Percentiles rank a stretch among this genome's conserved stretches.
Evolutionary conservation across 192 early-diverging fungal genomes (phyloP).

Genomic region (Podila verticillata): DNA sequence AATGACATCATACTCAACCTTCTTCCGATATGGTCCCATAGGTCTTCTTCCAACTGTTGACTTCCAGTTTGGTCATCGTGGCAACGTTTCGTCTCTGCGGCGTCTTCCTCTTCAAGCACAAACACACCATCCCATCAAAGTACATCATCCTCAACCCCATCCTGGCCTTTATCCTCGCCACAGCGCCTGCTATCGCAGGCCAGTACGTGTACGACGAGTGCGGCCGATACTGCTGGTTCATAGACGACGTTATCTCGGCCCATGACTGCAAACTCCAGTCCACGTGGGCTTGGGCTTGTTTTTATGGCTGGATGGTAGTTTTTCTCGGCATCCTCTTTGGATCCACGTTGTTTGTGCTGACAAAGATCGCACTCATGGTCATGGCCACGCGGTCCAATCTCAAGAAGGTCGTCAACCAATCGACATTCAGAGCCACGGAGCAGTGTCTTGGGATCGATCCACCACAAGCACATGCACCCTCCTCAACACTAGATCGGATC

Average conservation of each 20-base stretch:
- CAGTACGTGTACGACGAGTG: slow-evolving; percentile 36
- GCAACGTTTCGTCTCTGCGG: slow-evolving; percentile 47
- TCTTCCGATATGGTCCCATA: slow-evolving; percentile 3
- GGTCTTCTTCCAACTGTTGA: slow-evolving; percentile 45
- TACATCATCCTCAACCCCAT: slow-evolving; percentile 26
- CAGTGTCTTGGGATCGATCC: too few species aligned
- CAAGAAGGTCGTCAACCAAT: slow-evolving; percentile 27
- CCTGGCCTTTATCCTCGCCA: slow-evolving; percentile 29
- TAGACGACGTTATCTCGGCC: neutral
- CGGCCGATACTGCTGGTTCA: slow-evolving; percentile 46
- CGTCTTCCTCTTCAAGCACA: slow-evolving; percentile 29
- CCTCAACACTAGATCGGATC: slow-evolving; percentile 5
- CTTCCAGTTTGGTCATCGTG: slow-evolving; percentile 29
- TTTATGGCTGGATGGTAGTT: slow-evolving; percentile 40
- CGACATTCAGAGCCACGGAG: neutral
- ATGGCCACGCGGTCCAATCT: slow-evolving; percentile 8
- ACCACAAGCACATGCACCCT: neutral
- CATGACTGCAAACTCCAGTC: slow-evolving; percentile 20
- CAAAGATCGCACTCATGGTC: slow-evolving; percentile 17
- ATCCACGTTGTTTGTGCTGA: slow-evolving; percentile 37
- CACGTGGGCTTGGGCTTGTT: slow-evolving; percentile 36
- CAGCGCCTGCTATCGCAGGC: slow-evolving; percentile 16
- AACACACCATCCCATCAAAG: slow-evolving; percentile 22
- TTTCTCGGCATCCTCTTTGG: slow-evolving; percentile 30
- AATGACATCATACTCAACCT: slow-evolving; percentile 1